These are phyloP conservation scores for Amoeboradix gromovi DNA, from an alignment of 371 early-diverging fungal species.

Conservation along the genomic window DNA sequence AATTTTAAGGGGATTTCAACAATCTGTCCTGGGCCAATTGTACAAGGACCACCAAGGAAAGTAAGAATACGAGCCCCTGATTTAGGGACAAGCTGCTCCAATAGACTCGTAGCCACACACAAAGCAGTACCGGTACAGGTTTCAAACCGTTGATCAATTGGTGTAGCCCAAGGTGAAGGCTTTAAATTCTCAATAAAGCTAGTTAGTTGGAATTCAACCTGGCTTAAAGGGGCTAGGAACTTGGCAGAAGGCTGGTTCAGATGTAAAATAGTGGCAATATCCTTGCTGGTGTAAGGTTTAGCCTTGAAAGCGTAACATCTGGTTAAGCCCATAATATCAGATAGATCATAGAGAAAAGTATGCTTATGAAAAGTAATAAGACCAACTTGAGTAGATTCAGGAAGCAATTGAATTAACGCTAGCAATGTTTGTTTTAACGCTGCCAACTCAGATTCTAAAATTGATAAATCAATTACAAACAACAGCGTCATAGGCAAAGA, in stretches of 20 bases:
- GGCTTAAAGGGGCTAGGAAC: conserved; percentile 63
- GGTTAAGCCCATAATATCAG: background rate
- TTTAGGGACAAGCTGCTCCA: conserved; percentile 56
- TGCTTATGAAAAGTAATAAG: conserved; percentile 45
- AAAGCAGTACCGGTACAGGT: conserved; percentile 94
- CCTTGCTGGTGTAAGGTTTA: conserved; percentile 1
- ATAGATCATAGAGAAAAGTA: background rate
- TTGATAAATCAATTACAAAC: conserved; percentile 61
- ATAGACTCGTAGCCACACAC: conserved; percentile 71
- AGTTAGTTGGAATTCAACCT: conserved; percentile 78
- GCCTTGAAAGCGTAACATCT: conserved; percentile 1
- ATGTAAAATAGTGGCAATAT: conserved; percentile 1
- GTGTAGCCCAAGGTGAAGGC: conserved; percentile 95
- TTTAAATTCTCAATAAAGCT: conserved; percentile 79
- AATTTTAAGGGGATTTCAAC: conserved; percentile 75
- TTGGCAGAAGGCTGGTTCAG: conserved; percentile 6
- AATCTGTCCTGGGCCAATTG: conserved; percentile 92
- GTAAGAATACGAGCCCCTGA: conserved; percentile 83
- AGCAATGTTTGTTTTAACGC: conserved; percentile 79
- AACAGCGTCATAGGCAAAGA: conserved; percentile 79
- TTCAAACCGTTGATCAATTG: conserved; percentile 64
- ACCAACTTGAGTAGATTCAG: conserved; percentile 78
- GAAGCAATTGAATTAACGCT: conserved; percentile 58
- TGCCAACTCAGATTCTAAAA: conserved; percentile 70
- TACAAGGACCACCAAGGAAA: conserved; percentile 91